Evolutionary conservation across 2,329 filamentous ascomycete species (phyloP), one percentile per base, ranked within the genome.

Genomic region (Calonectria ilicicola): DNA sequence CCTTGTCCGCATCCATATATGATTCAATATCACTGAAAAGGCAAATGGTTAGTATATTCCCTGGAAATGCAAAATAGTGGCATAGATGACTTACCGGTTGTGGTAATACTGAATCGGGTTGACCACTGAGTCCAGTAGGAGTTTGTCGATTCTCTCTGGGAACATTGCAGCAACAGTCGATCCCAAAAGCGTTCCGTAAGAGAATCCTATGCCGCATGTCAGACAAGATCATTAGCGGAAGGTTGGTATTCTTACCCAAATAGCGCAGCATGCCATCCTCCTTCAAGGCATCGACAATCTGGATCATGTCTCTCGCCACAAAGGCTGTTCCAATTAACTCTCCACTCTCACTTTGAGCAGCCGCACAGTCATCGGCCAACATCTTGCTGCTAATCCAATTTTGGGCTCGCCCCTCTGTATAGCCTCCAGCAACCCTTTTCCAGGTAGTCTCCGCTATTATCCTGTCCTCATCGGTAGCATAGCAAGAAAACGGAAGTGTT

Each of bases 251-350:
- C 53, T 58, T 58, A 58, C 53, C 53, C 53, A 60, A 40, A 27
- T 60, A 60, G 21, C 53, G 53, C 32, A 60, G n/a, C 53, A 60
- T 60, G n/a, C 53, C 53, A 8, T 60, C 53, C 9, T 60, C 53
- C 23, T 60, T 60, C 21, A 60, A 40, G 15, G 53, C 53, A 38
- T 60, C 53, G 8, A 60, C 53, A 40, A 60, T 60, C n/a, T 60
- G 32, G 2, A 60, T 60, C 53, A 60, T 40, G 23, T 60, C 53
- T 40, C 53, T 60, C 8, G 53, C 53, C 53, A 60, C 53, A 26
- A 60, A 60, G 1, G 53, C 53, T 10, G 53, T 60, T 32, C 53
- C 53, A 10, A 60, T 60, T 21, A 60, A 19, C 38, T 40, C 35
- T 40, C 53, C 53, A 19, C n/a, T 60, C 12, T 40, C 35, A 2